phyloP scores from a whole-genome alignment of 306 rosid genomes.

The Cicer yamashitae region DNA sequence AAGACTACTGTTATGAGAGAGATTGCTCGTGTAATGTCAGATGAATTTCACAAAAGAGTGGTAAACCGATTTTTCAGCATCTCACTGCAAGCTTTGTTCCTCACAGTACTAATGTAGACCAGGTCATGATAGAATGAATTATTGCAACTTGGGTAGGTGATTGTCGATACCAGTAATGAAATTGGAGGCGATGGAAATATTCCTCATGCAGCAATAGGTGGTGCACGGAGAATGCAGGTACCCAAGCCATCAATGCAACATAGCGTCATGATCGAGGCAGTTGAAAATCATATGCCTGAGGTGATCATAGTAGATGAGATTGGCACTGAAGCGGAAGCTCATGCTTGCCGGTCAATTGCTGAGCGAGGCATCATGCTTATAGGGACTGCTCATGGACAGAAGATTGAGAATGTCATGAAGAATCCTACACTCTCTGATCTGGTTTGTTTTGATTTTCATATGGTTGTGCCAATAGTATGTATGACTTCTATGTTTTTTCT shows the following conservation, averaged over 20 bases:
- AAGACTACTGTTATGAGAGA: slow-evolving; percentile 78
- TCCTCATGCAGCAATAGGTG: slow-evolving; percentile 77
- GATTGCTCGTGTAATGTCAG: slow-evolving; percentile 69
- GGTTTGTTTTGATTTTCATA: slow-evolving; percentile 58
- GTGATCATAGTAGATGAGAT: slow-evolving; percentile 79
- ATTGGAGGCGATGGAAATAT: slow-evolving; percentile 76
- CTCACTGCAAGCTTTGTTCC: slow-evolving; percentile 12
- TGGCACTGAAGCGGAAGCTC: slow-evolving; percentile 73
- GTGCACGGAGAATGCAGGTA: slow-evolving; percentile 77
- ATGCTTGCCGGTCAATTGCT: slow-evolving; percentile 72
- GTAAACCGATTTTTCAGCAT: slow-evolving; percentile 47
- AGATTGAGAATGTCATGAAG: slow-evolving; percentile 66
- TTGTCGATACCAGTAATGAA: slow-evolving; percentile 81
- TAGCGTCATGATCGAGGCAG: slow-evolving; percentile 77
- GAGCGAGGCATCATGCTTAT: slow-evolving; percentile 80
- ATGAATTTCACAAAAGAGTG: slow-evolving; percentile 77
- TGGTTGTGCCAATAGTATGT: slow-evolving; percentile 25
- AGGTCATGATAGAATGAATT: slow-evolving; percentile 29
- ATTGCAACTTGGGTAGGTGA: slow-evolving; percentile 54
- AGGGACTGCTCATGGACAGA: slow-evolving; percentile 74
- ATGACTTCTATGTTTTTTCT: slow-evolving; percentile 5
- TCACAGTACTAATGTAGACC: slow-evolving; percentile 21
- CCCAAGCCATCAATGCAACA: slow-evolving; percentile 73
- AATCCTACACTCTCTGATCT: slow-evolving; percentile 67
- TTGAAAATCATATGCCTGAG: slow-evolving; percentile 82